Base-by-base conservation (phyloP, 768 basidiomycete species). In the Pisolithus orientalis region DNA sequence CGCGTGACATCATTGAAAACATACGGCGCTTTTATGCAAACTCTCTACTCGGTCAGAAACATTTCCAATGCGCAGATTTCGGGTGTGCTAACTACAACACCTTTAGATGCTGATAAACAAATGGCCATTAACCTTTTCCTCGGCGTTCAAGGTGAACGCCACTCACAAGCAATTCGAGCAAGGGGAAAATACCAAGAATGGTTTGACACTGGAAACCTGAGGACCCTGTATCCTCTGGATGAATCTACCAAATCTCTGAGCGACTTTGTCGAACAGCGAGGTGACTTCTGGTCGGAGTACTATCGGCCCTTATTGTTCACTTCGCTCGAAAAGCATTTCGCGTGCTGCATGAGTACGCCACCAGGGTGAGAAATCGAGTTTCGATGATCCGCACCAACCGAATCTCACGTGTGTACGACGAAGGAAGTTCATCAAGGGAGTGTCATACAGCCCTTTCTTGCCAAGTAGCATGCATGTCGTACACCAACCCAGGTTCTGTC, bases 111-210 rank as follows among this genome's bases (percentile, higher is more conserved):
- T 6, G 96, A 97, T 71, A 98, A 97, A 67, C 96, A 99, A 70
- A 79, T 87, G 8, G 94, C 95, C 6, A 99, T 97, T 65, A 94
- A 99, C 68, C 79, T 97, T n/a, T 98, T 98, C 68, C 82, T 98
- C 3, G 90, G 94, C 37, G 78, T 91, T 3, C 75, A 81, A 50
- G 51, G 51, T 25, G 74, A 77, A 46, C 77, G 76, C 34, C 76
- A 80, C 51, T 74, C 76, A n/a, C 74, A 76, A 1, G 75, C 75
- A 34, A 65, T 70, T 3, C 75, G 74, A 10, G 72, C 78, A 1
- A 79, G 89, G 0, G 78, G 84, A 1, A 84, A 85, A 9, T 97
- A 98, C 65, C 82, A 80, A 58, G 75, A 86, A 47, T 97, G 95
- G 95, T 97, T 80, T 69, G 75, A 84, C 42, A 75, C 80, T n/a